Base-by-base conservation (phyloP, 331 rosid genomes). In the Prunus yedoensis region DNA sequence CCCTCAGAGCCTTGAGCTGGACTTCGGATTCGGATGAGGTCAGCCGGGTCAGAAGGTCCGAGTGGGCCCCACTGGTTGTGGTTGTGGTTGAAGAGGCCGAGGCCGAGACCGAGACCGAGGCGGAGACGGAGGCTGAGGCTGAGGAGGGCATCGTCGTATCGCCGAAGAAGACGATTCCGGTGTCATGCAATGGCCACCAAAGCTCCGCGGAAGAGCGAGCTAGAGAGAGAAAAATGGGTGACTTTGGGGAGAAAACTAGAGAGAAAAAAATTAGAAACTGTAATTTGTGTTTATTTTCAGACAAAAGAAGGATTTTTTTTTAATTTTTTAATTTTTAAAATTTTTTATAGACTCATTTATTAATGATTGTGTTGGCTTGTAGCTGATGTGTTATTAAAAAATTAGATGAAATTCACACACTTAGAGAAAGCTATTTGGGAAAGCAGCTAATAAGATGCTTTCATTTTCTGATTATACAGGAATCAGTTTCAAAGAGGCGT, bases 1-100 rank as follows among this genome's bases (percentile, higher is more conserved):
- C 96, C 43, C 97, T 75, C 85, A 92, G 89, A n/a, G 97, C 92
- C 80, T 86, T 90, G 71, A 92, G 86, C 85, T 88, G 90, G 70
- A 90, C 82, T 60, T 83, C 82, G 61, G 78, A 50, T 68, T 90
- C 96, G 20, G 86, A 41, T 28, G 96, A 89, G 62, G 81, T 45
- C 35, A 92, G 84, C 47, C 96, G 92, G 68, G 65, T 75, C 41
- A 90, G 71, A 76, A 83, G 83, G 83, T 88, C 91, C 79, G 89
- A 64, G 49, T 88, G 82, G 51, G 77, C 47, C 72, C 64, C 69
- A 12, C 70, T 47, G 74, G 75, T 62, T 25, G 58, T 52, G 74
- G 75, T 66, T 25, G 58, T 47, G 60, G 79, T 32, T 15, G 87
- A 70, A 72, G 87, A 84, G 68, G 89, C 82, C 12, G 84, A 75